phyloP scores from a whole-genome alignment of 345 rosid genomes.

The Melaleuca alternifolia region DNA sequence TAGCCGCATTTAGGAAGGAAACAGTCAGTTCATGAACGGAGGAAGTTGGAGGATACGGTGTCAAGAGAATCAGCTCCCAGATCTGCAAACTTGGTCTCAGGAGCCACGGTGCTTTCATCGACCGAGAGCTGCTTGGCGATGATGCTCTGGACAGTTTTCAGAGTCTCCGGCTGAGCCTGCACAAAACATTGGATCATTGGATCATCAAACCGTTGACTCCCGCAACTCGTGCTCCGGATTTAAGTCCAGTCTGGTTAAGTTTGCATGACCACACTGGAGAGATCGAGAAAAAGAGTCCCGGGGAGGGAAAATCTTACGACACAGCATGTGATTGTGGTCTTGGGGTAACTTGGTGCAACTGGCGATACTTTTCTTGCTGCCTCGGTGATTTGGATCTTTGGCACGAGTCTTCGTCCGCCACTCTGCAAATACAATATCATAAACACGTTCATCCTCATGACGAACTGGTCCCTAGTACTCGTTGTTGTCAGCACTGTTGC shows the following conservation, averaged over 20 bases:
- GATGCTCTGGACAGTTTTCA: conserved; percentile 39
- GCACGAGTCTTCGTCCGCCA: conserved; percentile 18
- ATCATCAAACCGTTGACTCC: neutral
- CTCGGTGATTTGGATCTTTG: conserved; percentile 14
- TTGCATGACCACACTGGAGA: neutral
- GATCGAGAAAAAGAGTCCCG: neutral
- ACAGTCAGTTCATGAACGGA: neutral
- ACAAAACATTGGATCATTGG: too few relatives aligned
- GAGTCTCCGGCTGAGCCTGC: conserved; percentile 40
- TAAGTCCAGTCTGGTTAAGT: neutral
- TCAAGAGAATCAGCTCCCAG: conserved; percentile 72
- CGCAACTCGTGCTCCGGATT: neutral
- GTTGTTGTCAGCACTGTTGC: neutral
- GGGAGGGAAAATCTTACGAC: conserved; percentile 13
- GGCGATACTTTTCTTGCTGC: conserved; percentile 7
- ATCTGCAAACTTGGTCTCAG: conserved; percentile 53
- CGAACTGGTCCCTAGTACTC: neutral
- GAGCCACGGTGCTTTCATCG: conserved; percentile 37
- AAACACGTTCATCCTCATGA: neutral
- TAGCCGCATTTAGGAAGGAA: neutral
- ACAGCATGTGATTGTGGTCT: conserved; percentile 29
- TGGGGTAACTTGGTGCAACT: conserved; percentile 16
- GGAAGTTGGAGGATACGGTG: conserved; percentile 18
- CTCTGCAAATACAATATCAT: conserved; percentile 11
- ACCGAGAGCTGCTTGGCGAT: conserved; percentile 57